Base-by-base conservation (phyloP, 2,329 filamentous ascomycete genomes). In the Beauveria bassiana region DNA sequence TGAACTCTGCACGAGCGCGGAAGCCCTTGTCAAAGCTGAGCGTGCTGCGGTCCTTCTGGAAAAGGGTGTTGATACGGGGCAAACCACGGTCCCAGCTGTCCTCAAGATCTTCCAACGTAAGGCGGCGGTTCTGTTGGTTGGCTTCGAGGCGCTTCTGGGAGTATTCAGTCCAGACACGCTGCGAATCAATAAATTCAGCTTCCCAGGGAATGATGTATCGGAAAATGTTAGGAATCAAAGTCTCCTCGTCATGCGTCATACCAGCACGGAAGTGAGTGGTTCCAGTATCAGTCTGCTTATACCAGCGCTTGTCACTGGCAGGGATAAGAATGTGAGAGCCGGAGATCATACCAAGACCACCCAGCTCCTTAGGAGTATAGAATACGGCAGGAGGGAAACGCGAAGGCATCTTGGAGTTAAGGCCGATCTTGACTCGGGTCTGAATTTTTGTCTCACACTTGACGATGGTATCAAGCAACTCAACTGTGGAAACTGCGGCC, bases 391-490 rank as follows among this genome's bases (percentile, higher is more conserved):
- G 95, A 20, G 95, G 95, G 80, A 99, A 99, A 79, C 95, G 89
- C 47, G 92, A 97, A 59, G 95, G 95, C 95, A 99, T 99, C 79
- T 99, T 99, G 5, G 93, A 98, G 77, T 99, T 99, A 64, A 99
- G 77, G 2, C 95, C 95, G 68, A 99, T 99, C 83, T 99, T 99
- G 69, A 99, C 95, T 72, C 95, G 86, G 5, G 95, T 99, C 77
- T 99, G 95, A 59, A 99, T 99, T 81, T 99, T 99, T 16, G 96
- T 99, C 76, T 99, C 95, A 68, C 95, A 99, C 77, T 99, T 99
- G 73, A 99, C 95, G 68, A 99, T 99, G 0, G 93, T 97, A 72
- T 99, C 95, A 3, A 99, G 83, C 5, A 99, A 81, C 64, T 91
- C 90, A 64, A 98, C 91, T 0, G 96, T 99, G 1, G 93, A 96